A percentile compares a stretch with the other conserved stretches of the same genome.
Conservation (phyloP, 306 rosid genomes). For the Vigna angularis region DNA sequence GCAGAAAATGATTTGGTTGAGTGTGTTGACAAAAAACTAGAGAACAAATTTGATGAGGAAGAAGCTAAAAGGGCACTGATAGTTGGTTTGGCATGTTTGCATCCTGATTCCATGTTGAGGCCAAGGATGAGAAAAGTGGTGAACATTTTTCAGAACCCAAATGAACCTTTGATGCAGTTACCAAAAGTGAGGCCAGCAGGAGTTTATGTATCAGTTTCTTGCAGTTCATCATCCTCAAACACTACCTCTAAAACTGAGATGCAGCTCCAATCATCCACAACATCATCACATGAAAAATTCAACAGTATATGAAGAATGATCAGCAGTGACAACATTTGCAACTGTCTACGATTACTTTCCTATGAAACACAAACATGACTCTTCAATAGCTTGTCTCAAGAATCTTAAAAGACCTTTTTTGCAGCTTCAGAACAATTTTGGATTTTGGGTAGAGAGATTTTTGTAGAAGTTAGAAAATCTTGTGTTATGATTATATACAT, state of each 20-base stretch:
- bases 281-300: conserved; percentile 23
- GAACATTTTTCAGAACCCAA: conserved; percentile 54
- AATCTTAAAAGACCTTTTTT: too few relatives aligned
- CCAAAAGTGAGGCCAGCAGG: conserved; percentile 49
- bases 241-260: conserved; percentile 32
- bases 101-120: conserved; percentile 50
- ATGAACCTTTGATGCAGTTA: conserved; percentile 57
- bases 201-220: conserved; percentile 53
- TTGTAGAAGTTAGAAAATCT: too few relatives aligned
- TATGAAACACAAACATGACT: too few relatives aligned
- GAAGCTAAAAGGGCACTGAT: conserved; percentile 56
- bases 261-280: conserved; percentile 6
- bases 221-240: conserved; percentile 47
- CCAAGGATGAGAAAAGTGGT: conserved; percentile 66
- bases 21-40: conserved; percentile 54
- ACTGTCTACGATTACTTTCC: not conserved
- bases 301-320: not conserved
- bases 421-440: too few relatives aligned
- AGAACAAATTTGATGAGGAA: conserved; percentile 47
- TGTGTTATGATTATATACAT: too few relatives aligned
- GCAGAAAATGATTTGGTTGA: conserved; percentile 46
- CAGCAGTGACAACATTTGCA: conserved; percentile 2
- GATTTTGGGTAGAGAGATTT: too few relatives aligned
- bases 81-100: conserved; percentile 68
- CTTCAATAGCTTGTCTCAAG: too few relatives aligned